phyloP scores from a whole-genome alignment of 1,139 yeast genomes.

The Debaryomyces nepalensis region DNA sequence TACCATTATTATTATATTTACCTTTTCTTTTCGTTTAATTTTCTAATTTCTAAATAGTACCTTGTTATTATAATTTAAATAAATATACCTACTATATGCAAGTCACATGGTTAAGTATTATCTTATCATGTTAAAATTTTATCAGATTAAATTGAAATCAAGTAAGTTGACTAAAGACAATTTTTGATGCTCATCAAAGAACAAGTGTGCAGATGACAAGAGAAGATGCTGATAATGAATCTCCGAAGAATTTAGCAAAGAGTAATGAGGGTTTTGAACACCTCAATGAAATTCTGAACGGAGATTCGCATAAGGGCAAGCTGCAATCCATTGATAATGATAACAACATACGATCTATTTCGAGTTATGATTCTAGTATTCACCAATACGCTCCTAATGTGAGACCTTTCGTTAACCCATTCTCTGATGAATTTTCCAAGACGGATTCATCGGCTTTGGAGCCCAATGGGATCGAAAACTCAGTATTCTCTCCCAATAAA shows the following conservation, averaged over 20 bases:
- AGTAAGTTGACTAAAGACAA: background rate
- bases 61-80: background rate
- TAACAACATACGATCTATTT: background rate
- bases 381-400: background rate
- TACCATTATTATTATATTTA: slow-evolving; percentile 1
- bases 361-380: slow-evolving; percentile 2
- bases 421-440: background rate
- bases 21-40: slow-evolving; percentile 4
- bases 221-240: background rate
- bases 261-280: slow-evolving; percentile 8
- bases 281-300: slow-evolving; percentile 1
- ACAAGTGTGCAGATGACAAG: slow-evolving; percentile 4
- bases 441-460: slow-evolving; percentile 7
- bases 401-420: background rate
- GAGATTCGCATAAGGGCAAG: background rate
- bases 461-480: background rate
- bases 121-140: too few species aligned
- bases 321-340: background rate
- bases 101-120: too few species aligned
- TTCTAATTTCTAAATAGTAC: slow-evolving; percentile 1
- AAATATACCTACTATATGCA: background rate
- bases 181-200: background rate
- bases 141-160: too few species aligned
- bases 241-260: slow-evolving; percentile 6
- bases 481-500: background rate